A percentile compares a stretch with the other conserved stretches of the same genome.
Conservation (phyloP, 805 yeast species). For the Saccharomycopsis selenospora region DNA sequence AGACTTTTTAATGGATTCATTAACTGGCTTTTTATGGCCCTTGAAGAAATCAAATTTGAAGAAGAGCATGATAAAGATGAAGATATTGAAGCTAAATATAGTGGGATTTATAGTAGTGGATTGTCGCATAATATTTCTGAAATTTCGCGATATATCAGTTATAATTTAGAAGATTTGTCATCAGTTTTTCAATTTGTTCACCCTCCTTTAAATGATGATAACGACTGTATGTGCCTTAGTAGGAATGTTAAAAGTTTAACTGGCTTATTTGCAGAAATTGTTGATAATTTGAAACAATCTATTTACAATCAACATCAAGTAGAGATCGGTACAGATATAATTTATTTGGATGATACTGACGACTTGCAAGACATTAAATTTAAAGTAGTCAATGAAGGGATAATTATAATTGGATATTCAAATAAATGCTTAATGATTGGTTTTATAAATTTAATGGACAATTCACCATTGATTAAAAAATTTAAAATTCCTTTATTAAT, state of each 20-base stretch:
- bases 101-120: background rate
- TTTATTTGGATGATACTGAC: background rate
- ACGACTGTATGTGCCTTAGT: background rate
- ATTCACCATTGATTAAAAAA: too few relatives aligned
- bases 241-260: background rate
- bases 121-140: background rate
- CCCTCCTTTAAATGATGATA: background rate
- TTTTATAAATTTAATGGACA: too few relatives aligned
- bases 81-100: background rate
- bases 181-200: background rate
- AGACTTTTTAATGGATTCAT: conserved; percentile 37
- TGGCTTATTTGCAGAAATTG: background rate
- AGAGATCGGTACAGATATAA: background rate
- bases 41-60: conserved; percentile 24
- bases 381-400: background rate
- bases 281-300: background rate
- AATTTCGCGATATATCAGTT: background rate
- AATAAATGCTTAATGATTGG: background rate
- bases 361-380: background rate
- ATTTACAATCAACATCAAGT: background rate
- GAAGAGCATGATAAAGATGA: conserved; percentile 24
- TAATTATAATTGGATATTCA: background rate
- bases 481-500: background rate
- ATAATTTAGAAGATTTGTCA: background rate
- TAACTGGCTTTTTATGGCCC: conserved; percentile 33